Conservation (phyloP, 2,329 filamentous ascomycete genomes). For the Cryoendolithus antarcticus region DNA sequence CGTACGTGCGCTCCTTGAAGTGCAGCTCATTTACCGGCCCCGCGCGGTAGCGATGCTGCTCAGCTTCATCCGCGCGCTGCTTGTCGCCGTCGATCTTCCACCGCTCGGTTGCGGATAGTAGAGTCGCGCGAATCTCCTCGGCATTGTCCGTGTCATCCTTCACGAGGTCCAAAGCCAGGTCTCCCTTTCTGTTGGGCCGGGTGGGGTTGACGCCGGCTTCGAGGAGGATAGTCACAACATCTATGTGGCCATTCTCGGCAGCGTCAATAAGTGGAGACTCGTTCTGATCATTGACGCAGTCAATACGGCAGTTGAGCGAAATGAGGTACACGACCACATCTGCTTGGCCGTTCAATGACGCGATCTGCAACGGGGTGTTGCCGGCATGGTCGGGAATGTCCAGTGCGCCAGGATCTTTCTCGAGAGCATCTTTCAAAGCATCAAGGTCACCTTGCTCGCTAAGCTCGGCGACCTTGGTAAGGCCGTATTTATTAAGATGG, state of each 20-base stretch:
- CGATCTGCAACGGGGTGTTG: slow-evolving; percentile 93
- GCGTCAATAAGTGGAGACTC: slow-evolving; percentile 94
- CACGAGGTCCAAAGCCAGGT: slow-evolving; percentile 80
- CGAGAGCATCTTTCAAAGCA: slow-evolving; percentile 58
- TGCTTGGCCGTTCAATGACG: slow-evolving; percentile 72
- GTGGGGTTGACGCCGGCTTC: slow-evolving; percentile 83
- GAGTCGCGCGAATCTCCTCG: slow-evolving; percentile 48
- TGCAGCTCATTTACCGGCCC: slow-evolving; percentile 28
- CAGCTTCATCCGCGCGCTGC: slow-evolving; percentile 41
- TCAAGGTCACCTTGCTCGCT: slow-evolving; percentile 79
- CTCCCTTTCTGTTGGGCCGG: slow-evolving; percentile 76
- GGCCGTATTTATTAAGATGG: slow-evolving; percentile 81
- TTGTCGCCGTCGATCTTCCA: slow-evolving; percentile 30
- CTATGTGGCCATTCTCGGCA: slow-evolving; percentile 85
- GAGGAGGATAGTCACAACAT: slow-evolving; percentile 73
- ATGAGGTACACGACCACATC: slow-evolving; percentile 82
- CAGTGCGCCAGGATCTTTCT: slow-evolving; percentile 73
- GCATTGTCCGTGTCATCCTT: slow-evolving; percentile 68
- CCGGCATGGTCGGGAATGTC: slow-evolving; percentile 86
- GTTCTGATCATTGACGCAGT: slow-evolving; percentile 60
- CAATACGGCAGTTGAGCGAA: slow-evolving; percentile 69
- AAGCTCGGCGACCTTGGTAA: slow-evolving; percentile 79
- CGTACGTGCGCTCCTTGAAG: slow-evolving; percentile 37
- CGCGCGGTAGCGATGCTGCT: slow-evolving; percentile 25
- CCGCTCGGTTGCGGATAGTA: slow-evolving; percentile 33